Evolutionary conservation across 78 protist species (phyloP), one percentile per base, ranked within the genome.

Genomic region (Anaeramoeba flamelloides): DNA sequence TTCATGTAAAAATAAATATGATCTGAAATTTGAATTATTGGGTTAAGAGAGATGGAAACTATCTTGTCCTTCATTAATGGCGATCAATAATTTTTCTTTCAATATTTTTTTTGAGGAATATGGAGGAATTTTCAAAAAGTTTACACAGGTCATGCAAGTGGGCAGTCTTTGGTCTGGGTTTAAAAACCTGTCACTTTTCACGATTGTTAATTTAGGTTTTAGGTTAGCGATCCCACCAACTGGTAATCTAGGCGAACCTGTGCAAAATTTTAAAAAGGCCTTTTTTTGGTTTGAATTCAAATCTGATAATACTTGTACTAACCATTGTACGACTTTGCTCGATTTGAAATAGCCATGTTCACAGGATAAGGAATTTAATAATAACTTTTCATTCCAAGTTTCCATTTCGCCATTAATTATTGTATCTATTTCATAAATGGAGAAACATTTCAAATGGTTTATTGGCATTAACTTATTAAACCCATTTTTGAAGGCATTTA

Each of bases 91-190:
- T 30, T 84, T 82, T 38, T 80, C n/a, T 53, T 65, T 53, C 91
- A 90, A 79, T n/a, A 90, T 65, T n/a, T 39, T 85, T 80, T 77
- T 80, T 1, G 85, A 36, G 0, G 92, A 86, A 83, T 90, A 90
- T 40, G 85, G 89, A 12, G 95, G 95, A 41, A 92, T 76, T 82
- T 92, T 92, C 41, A 92, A 77, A 53, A 84, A 90, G 81, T 86
- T 87, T 2, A 36, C 41, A 79, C 95, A 90, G 39, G 95, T 92
- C 93, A 89, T 91, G 33, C 79, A 87, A 0, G 83, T 2, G 2
- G 12, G 41, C 12, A 12, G 80, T n/a, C n/a, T n/a, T n/a, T n/a
- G n/a, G n/a, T n/a, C n/a, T n/a, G n/a, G n/a, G n/a, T n/a, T n/a
- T n/a, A n/a, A n/a, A 77, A 53, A 53, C 8, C 34, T 26, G 69